Conservation (phyloP, 495 filamentous ascomycete species). For the Acidomyces sp. region DNA sequence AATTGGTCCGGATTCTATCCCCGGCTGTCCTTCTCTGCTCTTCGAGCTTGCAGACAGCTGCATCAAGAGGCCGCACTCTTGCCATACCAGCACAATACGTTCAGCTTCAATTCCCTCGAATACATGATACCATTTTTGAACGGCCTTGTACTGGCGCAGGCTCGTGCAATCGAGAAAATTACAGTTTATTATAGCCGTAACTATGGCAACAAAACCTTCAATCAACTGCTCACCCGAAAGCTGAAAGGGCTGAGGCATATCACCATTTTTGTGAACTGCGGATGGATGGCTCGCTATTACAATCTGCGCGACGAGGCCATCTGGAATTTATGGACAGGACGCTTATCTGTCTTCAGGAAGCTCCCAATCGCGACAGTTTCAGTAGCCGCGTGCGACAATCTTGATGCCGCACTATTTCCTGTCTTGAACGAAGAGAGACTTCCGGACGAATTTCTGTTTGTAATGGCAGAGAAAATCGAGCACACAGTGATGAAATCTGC, state of each 20-base stretch:
- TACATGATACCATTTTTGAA: neutral
- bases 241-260: slow-evolving; percentile 1
- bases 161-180: slow-evolving; percentile 1
- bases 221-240: neutral
- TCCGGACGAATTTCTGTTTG: too few species aligned
- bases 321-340: too few species aligned
- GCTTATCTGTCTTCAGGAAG: too few species aligned
- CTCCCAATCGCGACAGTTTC: too few species aligned
- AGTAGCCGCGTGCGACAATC: too few species aligned
- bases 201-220: neutral
- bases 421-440: too few species aligned
- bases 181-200: neutral
- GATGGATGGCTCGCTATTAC: too few species aligned
- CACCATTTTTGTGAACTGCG: slow-evolving; percentile 1
- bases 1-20: neutral
- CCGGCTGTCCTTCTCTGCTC: neutral
- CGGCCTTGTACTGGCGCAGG: slow-evolving; percentile 1
- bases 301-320: too few species aligned
- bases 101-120: neutral
- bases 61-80: slow-evolving; percentile 7
- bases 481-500: too few species aligned
- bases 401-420: too few species aligned
- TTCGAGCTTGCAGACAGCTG: slow-evolving; percentile 1
- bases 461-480: too few species aligned
- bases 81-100: slow-evolving; percentile 5